Evolutionary conservation across 148 eudicot genomes (phyloP).

Genomic region (Bassia scoparia): DNA sequence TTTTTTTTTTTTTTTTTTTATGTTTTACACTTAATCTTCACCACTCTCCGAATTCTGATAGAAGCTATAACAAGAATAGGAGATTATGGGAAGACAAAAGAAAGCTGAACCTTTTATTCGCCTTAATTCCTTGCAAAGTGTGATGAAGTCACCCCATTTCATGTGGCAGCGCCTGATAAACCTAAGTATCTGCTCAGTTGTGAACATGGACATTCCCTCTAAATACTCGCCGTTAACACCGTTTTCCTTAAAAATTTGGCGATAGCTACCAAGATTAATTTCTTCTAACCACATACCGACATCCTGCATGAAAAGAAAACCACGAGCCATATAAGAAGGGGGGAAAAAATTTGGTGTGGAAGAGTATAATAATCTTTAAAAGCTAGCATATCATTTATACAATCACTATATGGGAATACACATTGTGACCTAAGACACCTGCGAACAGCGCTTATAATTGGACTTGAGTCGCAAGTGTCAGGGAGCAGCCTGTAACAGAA

Average conservation of each 20-base stretch:
- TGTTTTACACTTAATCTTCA: not conserved
- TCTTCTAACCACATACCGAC: constrained; percentile 96
- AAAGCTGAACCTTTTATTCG: constrained; percentile 70
- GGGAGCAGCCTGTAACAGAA: not conserved
- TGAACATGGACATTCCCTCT: constrained; percentile 99
- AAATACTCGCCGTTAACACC: constrained; percentile 94
- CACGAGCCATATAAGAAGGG: not conserved
- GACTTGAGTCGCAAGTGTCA: not conserved
- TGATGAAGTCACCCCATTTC: constrained; percentile 98
- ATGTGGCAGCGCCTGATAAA: constrained; percentile 95
- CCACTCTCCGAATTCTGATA: not conserved
- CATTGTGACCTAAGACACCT: not conserved
- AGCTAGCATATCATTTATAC: not conserved
- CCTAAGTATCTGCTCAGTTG: constrained; percentile 89
- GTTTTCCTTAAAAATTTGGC: constrained; percentile 72
- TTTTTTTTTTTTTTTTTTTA: too few species aligned
- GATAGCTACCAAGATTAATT: constrained; percentile 80
- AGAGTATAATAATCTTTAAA: not conserved
- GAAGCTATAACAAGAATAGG: not conserved
- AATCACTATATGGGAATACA: not conserved
- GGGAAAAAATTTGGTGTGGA: not conserved
- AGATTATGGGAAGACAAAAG: constrained; percentile 11
- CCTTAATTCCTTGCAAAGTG: constrained; percentile 92
- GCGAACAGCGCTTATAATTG: too few species aligned
- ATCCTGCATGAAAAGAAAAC: constrained; percentile 46